Conservation (phyloP, 2,329 filamentous ascomycete genomes). For the Fusarium sp. region DNA sequence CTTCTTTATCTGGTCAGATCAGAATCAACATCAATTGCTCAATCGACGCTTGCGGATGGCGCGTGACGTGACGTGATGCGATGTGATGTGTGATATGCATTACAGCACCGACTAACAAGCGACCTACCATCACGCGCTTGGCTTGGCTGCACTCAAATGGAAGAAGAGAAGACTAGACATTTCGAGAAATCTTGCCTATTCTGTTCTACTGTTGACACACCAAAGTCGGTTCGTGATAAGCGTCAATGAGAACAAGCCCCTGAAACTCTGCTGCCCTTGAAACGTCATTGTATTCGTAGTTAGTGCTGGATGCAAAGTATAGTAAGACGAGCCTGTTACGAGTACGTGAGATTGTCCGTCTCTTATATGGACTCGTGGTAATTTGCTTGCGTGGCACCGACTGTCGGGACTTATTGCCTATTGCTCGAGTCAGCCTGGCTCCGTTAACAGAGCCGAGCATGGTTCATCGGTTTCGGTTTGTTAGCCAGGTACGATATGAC, state of each 20-base stretch:
- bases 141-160: not conserved
- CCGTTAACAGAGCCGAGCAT: not conserved
- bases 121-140: conserved; percentile 3
- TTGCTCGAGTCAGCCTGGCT: conserved; percentile 25
- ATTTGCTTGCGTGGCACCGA: conserved; percentile 13
- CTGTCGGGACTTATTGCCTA: conserved; percentile 6
- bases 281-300: conserved; percentile 25
- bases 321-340: not conserved
- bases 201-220: not conserved
- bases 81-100: conserved; percentile 19
- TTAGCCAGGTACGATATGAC: conserved; percentile 29
- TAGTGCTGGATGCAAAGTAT: not conserved
- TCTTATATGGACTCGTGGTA: not conserved
- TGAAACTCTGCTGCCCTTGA: conserved; percentile 19
- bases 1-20: not conserved
- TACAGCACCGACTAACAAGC: not conserved
- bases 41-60: conserved; percentile 27
- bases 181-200: not conserved
- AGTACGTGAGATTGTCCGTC: not conserved
- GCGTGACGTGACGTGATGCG: conserved; percentile 26
- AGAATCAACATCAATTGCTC: not conserved
- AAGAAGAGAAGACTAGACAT: not conserved
- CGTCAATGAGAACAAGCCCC: conserved; percentile 10
- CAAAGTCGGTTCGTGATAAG: conserved; percentile 6
- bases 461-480: not conserved